These are phyloP conservation scores for Sporothrix humicola DNA, from an alignment of 2,329 filamentous ascomycete species.

Conservation along the genomic window DNA sequence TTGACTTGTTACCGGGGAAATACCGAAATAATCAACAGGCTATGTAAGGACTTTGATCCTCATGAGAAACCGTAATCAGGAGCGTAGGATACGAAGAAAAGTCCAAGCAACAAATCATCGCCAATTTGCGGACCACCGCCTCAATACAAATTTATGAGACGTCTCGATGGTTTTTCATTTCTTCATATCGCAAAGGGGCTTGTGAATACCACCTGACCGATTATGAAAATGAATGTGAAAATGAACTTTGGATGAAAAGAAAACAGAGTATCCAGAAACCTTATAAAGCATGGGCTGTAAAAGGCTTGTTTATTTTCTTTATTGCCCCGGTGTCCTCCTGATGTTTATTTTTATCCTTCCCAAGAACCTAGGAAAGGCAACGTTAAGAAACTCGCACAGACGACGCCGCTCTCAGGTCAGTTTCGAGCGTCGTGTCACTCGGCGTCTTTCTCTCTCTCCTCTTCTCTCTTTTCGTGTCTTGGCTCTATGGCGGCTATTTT, in stretches of 20 bases:
- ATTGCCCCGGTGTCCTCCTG: background rate
- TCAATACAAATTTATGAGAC: background rate
- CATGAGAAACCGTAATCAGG: background rate
- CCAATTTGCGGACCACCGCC: background rate
- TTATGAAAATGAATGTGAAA: constrained; percentile 12
- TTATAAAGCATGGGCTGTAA: background rate
- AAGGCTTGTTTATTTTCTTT: constrained; percentile 2
- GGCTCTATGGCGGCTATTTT: constrained; percentile 29
- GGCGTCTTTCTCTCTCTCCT: background rate
- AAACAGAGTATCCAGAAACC: background rate
- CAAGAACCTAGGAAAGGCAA: background rate
- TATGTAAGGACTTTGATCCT: background rate
- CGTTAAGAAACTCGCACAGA: constrained; percentile 12
- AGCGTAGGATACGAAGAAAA: background rate
- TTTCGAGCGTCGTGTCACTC: background rate
- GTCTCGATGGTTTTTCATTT: background rate
- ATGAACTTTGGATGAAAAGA: constrained; percentile 24
- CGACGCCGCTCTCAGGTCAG: constrained; percentile 1
- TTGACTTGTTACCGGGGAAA: background rate
- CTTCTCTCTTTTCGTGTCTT: background rate
- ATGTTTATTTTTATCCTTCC: constrained; percentile 15
- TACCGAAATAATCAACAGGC: background rate
- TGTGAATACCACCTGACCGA: background rate
- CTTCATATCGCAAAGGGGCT: background rate
- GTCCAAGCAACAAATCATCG: background rate